Evolutionary conservation across 2,329 filamentous ascomycete species (phyloP).

Genomic region (Fusarium sp.): DNA sequence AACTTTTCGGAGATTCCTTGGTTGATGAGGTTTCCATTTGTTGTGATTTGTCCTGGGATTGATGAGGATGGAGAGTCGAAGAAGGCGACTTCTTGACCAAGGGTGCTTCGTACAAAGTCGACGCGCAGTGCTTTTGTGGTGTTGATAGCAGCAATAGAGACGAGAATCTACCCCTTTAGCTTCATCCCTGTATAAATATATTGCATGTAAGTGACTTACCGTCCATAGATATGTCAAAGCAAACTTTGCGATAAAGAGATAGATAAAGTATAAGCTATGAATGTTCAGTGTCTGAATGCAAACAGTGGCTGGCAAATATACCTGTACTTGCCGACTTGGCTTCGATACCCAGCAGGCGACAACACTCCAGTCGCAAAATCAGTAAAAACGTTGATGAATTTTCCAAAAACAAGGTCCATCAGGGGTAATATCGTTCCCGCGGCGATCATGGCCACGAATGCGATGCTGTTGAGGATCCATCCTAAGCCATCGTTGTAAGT

Average conservation of each 20-base stretch:
- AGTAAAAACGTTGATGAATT: constrained; percentile 64
- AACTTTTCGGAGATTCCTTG: constrained; percentile 58
- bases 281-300: not conserved
- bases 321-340: constrained; percentile 57
- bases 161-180: constrained; percentile 41
- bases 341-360: constrained; percentile 58
- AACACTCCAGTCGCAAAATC: constrained; percentile 60
- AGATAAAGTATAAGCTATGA: constrained; percentile 63
- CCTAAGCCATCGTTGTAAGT: constrained; percentile 51
- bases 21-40: constrained; percentile 57
- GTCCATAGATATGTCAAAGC: constrained; percentile 63
- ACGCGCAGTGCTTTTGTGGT: constrained; percentile 50
- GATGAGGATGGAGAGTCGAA: constrained; percentile 61
- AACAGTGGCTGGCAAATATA: constrained; percentile 19
- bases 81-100: constrained; percentile 63
- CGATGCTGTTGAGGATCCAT: constrained; percentile 50
- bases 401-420: constrained; percentile 69
- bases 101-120: constrained; percentile 50
- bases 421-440: constrained; percentile 56
- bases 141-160: constrained; percentile 51
- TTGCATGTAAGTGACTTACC: constrained; percentile 45
- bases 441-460: constrained; percentile 50
- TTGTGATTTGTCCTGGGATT: constrained; percentile 57
- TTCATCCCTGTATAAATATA: rapidly evolving
- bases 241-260: constrained; percentile 66